Evolutionary conservation across 2,329 filamentous ascomycete species (phyloP).

Genomic region (Curvularia spicifera): DNA sequence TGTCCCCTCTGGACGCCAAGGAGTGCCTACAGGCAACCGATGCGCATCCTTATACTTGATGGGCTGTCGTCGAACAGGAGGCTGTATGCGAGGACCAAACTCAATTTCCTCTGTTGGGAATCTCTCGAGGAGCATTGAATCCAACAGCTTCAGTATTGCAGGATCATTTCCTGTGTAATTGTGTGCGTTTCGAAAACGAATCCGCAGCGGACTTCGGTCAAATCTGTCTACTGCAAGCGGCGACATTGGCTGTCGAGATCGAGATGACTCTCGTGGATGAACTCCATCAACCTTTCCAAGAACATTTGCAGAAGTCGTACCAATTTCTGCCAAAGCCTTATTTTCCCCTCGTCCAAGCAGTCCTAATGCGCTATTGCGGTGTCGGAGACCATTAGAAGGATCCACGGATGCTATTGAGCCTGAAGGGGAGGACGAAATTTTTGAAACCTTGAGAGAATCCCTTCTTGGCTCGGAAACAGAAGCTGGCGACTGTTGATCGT

Average conservation of each 20-base stretch:
- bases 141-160: conserved; percentile 68
- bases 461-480: conserved; percentile 47
- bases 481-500: conserved; percentile 33
- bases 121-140: conserved; percentile 78
- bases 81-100: conserved; percentile 80
- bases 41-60: conserved; percentile 63
- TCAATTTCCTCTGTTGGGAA: conserved; percentile 67
- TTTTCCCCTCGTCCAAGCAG: conserved; percentile 64
- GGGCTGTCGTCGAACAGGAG: conserved; percentile 62
- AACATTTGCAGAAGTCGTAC: conserved; percentile 68
- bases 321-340: conserved; percentile 70
- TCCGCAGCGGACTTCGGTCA: conserved; percentile 41
- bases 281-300: conserved; percentile 68
- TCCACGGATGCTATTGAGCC: conserved; percentile 42
- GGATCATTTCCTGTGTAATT: conserved; percentile 82
- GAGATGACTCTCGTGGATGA: conserved; percentile 43
- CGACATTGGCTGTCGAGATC: conserved; percentile 37
- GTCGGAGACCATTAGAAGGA: conserved; percentile 49
- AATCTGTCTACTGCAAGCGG: conserved; percentile 44
- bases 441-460: conserved; percentile 39
- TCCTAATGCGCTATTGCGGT: conserved; percentile 64
- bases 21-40: conserved; percentile 57
- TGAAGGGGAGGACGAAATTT: conserved; percentile 40
- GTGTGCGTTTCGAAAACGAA: conserved; percentile 70
- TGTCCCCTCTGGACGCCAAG: conserved; percentile 84